Evolutionary conservation across 1,139 yeast species (phyloP), one percentile per base, ranked within the genome.

Genomic region (Geotrichum candidum): DNA sequence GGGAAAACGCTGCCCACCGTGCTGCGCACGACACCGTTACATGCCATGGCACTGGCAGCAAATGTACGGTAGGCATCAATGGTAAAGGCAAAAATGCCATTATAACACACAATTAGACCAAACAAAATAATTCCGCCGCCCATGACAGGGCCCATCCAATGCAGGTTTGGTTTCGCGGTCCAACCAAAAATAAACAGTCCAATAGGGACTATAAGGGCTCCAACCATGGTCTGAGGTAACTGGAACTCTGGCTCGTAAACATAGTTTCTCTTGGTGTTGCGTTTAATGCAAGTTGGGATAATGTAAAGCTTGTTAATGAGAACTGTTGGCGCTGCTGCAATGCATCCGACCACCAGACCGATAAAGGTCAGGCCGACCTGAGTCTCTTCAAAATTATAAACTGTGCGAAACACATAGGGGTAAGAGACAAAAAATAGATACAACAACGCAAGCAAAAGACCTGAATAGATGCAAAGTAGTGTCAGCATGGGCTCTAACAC

Each of bases 81-180:
- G 35, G 84, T 78, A 67, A 84, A 85, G 45, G 80, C 76, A 66
- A 85, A 70, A 68, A 78, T 72, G 70, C 81, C 75, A 73, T 81
- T 68, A 78, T 78, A 75, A 68, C 83, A 82, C 68, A 87, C 75
- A 62, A 88, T 81, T 66, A 87, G 77, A 2, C 92, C 89, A 69
- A 85, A 85, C 0, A 92, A 92, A 70, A 88, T 87, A 46, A 90
- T 87, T 51, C 84, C 81, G 64, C 90, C 92, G 0, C 92, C 85
- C 38, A 88, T 83, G 53, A 86, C 79, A 13, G 96, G 91, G 11
- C 84, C 90, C 76, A 88, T 85, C 95, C 96, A 90, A 72, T 88
- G 96, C 29, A 89, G 83, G 1, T 70, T 65, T 1, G 68, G 88
- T 77, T 95, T 95, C 87, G 65, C 88, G 84, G 84, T 75, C 86